Percentiles rank a stretch among this genome's conserved stretches.
phyloP scores from a whole-genome alignment of 495 filamentous ascomycete genomes.

The Hypoxylon crocopeplum region DNA sequence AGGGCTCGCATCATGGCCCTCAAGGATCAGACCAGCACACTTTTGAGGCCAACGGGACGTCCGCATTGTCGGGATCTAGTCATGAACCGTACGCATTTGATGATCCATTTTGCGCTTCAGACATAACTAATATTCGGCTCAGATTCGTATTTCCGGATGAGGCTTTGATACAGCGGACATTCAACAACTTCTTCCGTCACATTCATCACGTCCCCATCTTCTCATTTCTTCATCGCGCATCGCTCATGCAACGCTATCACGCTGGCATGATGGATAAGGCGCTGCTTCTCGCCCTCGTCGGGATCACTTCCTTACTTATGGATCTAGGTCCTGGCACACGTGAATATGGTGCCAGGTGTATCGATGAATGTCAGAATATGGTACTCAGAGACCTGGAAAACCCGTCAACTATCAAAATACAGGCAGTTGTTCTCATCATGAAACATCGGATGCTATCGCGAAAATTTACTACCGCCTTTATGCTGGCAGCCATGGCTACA shows the following conservation, averaged over 20 bases:
- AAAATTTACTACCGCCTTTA: slow-evolving; percentile 55
- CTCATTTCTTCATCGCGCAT: slow-evolving; percentile 58
- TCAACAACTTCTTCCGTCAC: slow-evolving; percentile 57
- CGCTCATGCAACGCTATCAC: slow-evolving; percentile 58
- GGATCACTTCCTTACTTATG: slow-evolving; percentile 54
- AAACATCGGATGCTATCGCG: slow-evolving; percentile 56
- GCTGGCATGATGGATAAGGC: slow-evolving; percentile 55
- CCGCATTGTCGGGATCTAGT: slow-evolving; percentile 13
- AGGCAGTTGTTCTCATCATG: slow-evolving; percentile 56
- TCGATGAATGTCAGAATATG: slow-evolving; percentile 53
- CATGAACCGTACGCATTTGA: slow-evolving; percentile 37
- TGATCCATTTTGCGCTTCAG: background rate
- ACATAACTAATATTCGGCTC: slow-evolving; percentile 28
- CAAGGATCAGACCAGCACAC: slow-evolving; percentile 25
- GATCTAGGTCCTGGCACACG: slow-evolving; percentile 51
- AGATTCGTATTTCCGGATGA: slow-evolving; percentile 47
- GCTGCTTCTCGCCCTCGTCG: slow-evolving; percentile 55
- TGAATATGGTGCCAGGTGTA: slow-evolving; percentile 53
- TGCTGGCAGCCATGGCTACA: slow-evolving; percentile 54
- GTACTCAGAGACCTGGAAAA: slow-evolving; percentile 54
- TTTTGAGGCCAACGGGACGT: slow-evolving; percentile 20
- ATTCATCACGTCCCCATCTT: slow-evolving; percentile 59
- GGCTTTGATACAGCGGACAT: slow-evolving; percentile 48
- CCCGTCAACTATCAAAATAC: slow-evolving; percentile 53
- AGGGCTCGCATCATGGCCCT: slow-evolving; percentile 36